Percentiles rank a stretch among this genome's conserved stretches.
Evolutionary conservation across 116 monocot genomes (phyloP).

Genomic region (Thalassia testudinum): DNA sequence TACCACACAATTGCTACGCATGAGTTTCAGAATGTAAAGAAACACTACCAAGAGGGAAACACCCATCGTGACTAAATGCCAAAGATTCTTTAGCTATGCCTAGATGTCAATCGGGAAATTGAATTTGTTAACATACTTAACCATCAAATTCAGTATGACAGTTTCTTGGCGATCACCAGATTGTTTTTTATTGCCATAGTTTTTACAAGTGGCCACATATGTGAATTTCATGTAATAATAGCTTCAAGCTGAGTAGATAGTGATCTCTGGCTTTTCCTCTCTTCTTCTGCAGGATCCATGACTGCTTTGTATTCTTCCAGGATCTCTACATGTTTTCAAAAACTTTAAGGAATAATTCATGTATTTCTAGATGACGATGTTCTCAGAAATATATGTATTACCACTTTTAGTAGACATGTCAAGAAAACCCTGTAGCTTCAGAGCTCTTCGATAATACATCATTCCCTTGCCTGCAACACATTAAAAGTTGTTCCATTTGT

Average conservation of each 20-base stretch:
- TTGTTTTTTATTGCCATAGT: conserved; percentile 85
- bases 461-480: conserved; percentile 67
- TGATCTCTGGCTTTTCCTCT: conserved; percentile 55
- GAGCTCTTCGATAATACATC: conserved; percentile 96
- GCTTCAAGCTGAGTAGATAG: conserved; percentile 81
- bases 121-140: conserved; percentile 51
- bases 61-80: too few species aligned
- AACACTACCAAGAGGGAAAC: too few species aligned
- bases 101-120: too few species aligned
- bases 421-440: conserved; percentile 96
- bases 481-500: too few species aligned
- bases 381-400: conserved; percentile 2
- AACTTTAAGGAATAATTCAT: neutral
- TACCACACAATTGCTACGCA: too few species aligned
- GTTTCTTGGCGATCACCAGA: conserved; percentile 91
- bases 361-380: too few species aligned
- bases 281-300: conserved; percentile 59
- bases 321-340: conserved; percentile 37
- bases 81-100: too few species aligned
- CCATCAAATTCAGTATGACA: conserved; percentile 96
- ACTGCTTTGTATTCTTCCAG: conserved; percentile 91
- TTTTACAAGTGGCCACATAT: conserved; percentile 91
- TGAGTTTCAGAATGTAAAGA: too few species aligned
- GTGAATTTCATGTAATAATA: conserved; percentile 92
- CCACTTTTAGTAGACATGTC: conserved; percentile 95